Percentiles rank a stretch among this genome's conserved stretches.
phyloP scores from a whole-genome alignment of 1,284 basidiomycete species.

The Leccinum colubrinum region DNA sequence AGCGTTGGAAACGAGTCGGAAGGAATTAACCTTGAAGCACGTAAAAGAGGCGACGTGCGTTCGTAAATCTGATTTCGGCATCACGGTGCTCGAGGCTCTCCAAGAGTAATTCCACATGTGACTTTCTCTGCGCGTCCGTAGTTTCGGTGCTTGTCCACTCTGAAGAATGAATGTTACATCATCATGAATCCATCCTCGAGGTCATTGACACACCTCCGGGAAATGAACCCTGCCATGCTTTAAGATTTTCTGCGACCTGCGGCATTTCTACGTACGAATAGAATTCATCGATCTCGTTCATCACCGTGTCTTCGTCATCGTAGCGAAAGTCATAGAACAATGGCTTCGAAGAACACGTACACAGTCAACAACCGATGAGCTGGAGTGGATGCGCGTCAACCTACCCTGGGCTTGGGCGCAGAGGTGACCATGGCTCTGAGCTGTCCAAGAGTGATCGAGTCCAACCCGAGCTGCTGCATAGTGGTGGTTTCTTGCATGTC shows the following conservation, averaged over 20 bases:
- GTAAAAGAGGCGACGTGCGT: constrained; percentile 86
- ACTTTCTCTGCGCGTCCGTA: constrained; percentile 56
- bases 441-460: constrained; percentile 82
- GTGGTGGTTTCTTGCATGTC: constrained; percentile 26
- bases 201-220: constrained; percentile 53
- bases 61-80: constrained; percentile 80
- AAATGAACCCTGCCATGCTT: constrained; percentile 86
- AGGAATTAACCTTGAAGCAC: constrained; percentile 75
- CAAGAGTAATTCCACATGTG: constrained; percentile 77
- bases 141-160: constrained; percentile 74
- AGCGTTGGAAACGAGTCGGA: constrained; percentile 6
- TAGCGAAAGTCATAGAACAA: constrained; percentile 88
- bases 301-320: constrained; percentile 92
- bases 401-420: constrained; percentile 74
- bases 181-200: not conserved
- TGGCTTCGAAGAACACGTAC: constrained; percentile 51
- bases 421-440: constrained; percentile 72
- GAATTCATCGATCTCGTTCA: constrained; percentile 97
- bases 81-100: constrained; percentile 86
- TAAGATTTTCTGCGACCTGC: constrained; percentile 85
- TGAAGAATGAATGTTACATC: constrained; percentile 30
- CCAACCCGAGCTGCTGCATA: constrained; percentile 40
- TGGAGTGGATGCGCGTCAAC: constrained; percentile 19
- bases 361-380: constrained; percentile 12
- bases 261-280: constrained; percentile 97